A percentile compares a stretch with the other conserved stretches of the same genome.
Evolutionary conservation across 1,139 yeast genomes (phyloP).

Genomic region (Scheffersomyces insectosa): DNA sequence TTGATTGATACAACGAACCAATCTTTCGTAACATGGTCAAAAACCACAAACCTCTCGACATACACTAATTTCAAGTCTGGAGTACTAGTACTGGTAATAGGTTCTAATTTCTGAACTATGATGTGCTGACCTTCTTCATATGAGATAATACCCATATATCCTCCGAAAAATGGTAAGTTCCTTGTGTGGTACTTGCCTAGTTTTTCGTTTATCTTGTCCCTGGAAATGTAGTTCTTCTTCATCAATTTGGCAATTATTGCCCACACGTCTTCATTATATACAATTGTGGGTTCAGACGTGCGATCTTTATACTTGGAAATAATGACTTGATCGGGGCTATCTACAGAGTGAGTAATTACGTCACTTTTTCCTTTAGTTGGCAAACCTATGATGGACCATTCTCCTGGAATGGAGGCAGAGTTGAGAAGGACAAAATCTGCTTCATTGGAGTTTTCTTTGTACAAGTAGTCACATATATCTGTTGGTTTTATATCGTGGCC

Average conservation of each 20-base stretch:
- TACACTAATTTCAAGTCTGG: slow-evolving; percentile 80
- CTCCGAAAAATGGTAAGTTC: slow-evolving; percentile 79
- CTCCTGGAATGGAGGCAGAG: slow-evolving; percentile 79
- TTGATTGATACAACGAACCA: slow-evolving; percentile 58
- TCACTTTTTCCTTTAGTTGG: slow-evolving; percentile 55
- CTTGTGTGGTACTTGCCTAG: slow-evolving; percentile 11
- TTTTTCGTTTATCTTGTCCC: slow-evolving; percentile 9
- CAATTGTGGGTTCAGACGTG: background rate
- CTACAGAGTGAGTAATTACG: slow-evolving; percentile 67
- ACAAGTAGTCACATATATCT: slow-evolving; percentile 51
- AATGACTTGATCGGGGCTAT: slow-evolving; percentile 24
- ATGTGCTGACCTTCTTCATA: slow-evolving; percentile 78
- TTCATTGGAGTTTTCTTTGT: slow-evolving; percentile 13
- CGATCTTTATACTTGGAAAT: slow-evolving; percentile 14
- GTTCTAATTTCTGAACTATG: slow-evolving; percentile 29
- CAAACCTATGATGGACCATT: slow-evolving; percentile 83
- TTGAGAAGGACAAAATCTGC: slow-evolving; percentile 60
- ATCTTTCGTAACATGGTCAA: slow-evolving; percentile 49
- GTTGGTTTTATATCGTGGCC: slow-evolving; percentile 25
- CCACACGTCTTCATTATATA: slow-evolving; percentile 41
- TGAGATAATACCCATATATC: slow-evolving; percentile 79
- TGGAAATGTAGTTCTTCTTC: slow-evolving; percentile 24
- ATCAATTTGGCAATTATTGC: slow-evolving; percentile 50
- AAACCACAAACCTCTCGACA: slow-evolving; percentile 63
- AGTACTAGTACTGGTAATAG: slow-evolving; percentile 33